These are phyloP conservation scores for Globisporangium perplexum DNA, from an alignment of 352 stramenopile genomes.

Conservation along the genomic window DNA sequence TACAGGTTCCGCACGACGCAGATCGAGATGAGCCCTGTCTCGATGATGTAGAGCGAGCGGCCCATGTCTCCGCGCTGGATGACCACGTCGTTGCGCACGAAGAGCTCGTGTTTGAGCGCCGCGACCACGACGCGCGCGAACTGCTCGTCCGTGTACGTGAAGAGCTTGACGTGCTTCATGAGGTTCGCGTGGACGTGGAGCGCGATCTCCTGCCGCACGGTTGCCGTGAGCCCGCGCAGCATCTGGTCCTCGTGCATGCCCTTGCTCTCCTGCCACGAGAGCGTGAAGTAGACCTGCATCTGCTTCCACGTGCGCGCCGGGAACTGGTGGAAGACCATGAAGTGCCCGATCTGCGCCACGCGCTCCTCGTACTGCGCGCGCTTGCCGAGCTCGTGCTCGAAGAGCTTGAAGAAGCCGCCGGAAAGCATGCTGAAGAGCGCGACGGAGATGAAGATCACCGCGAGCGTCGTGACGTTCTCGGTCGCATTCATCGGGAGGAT, in stretches of 20 bases:
- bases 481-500: constrained; percentile 57
- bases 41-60: constrained; percentile 46
- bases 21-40: constrained; percentile 55
- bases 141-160: constrained; percentile 23
- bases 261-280: constrained; percentile 64
- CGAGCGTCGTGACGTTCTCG: constrained; percentile 44
- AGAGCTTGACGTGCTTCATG: constrained; percentile 35
- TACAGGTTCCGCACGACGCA: constrained; percentile 29
- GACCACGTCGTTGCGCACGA: constrained; percentile 44
- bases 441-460: constrained; percentile 64
- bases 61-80: constrained; percentile 36
- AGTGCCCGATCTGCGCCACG: constrained; percentile 48
- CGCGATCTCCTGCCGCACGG: constrained; percentile 52
- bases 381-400: constrained; percentile 63
- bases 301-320: constrained; percentile 46
- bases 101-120: constrained; percentile 35
- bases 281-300: constrained; percentile 71
- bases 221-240: constrained; percentile 40
- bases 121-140: constrained; percentile 30
- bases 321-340: constrained; percentile 63
- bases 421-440: constrained; percentile 71
- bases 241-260: constrained; percentile 54
- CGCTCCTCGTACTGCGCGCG: constrained; percentile 61
- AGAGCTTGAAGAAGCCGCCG: constrained; percentile 61
- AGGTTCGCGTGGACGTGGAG: constrained; percentile 50